Evolutionary conservation across 768 basidiomycete species (phyloP), one percentile per base, ranked within the genome.

Genomic region (Rhodotorula diobovata): DNA sequence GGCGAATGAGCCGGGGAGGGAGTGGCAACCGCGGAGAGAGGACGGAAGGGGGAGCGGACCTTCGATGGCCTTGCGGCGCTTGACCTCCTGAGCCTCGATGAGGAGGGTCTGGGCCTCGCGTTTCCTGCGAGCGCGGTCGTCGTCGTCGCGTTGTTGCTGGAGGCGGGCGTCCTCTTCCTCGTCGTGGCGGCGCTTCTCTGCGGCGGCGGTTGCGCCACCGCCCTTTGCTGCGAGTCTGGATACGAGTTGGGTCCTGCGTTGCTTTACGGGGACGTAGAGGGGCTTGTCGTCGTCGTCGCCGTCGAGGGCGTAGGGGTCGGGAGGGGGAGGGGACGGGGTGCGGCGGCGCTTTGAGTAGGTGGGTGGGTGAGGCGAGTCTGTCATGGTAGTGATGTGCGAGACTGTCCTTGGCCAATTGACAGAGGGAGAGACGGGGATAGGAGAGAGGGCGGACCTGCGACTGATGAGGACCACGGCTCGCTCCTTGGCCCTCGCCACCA

Each of bases 11-110:
- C 28, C 4, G 37, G 34, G 14, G 23, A 21, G 11, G 10, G 16
- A 10, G 37, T 25, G 28, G 56, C 21, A 21, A n/a, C n/a, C n/a
- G 41, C 39, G 3, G 23, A 28, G 20, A 25, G 8, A 9, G 37
- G 28, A 57, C 28, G 21, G 43, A 35, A 28, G 9, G 7, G 3
- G 25, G 45, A 82, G 57, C 78, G 51, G 64, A 91, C 92, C 90
- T 82, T 95, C 90, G 64, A 84, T 85, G 9, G 89, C 91, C 81
- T 89, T 91, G 80, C 84, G 84, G 35, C 85, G 84, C 78, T 95
- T 92, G 43, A 98, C 94, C 78, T 98, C 95, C 81, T 97, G 93
- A 2, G 96, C 96, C 79, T 96, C 93, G 77, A 93, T 80, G 61
- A 99, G 82, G 59, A 99, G 81, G 0, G 93, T 96, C 76, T 67